A percentile compares a stretch with the other conserved stretches of the same genome.
phyloP scores from a whole-genome alignment of 2,329 filamentous ascomycete genomes.

The Colletotrichum endophyticum region DNA sequence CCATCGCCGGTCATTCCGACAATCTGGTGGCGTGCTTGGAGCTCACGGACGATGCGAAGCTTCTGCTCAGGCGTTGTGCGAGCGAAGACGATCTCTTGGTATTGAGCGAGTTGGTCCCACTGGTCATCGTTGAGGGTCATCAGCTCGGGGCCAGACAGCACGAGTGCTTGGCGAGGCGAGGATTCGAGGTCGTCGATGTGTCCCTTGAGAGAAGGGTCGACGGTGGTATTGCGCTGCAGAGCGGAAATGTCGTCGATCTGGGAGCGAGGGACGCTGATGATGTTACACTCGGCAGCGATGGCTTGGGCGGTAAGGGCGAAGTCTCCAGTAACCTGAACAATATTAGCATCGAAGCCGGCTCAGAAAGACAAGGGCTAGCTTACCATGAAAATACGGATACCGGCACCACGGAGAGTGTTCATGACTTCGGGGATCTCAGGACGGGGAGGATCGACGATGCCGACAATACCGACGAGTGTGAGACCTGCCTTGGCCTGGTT shows the following conservation, averaged over 20 bases:
- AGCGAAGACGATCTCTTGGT: conserved; percentile 78
- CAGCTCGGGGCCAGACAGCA: conserved; percentile 70
- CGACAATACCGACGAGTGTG: conserved; percentile 75
- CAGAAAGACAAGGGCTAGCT: background rate
- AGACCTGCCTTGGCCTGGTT: conserved; percentile 62
- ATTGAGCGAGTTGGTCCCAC: conserved; percentile 69
- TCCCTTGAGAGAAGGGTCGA: conserved; percentile 21
- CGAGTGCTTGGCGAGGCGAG: conserved; percentile 53
- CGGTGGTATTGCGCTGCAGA: conserved; percentile 43
- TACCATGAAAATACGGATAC: conserved; percentile 80
- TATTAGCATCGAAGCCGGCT: background rate
- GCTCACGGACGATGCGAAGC: conserved; percentile 77
- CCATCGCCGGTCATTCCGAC: conserved; percentile 89
- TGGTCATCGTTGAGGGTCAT: conserved; percentile 69
- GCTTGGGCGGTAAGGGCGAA: conserved; percentile 77
- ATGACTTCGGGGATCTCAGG: conserved; percentile 74
- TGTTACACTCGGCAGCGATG: conserved; percentile 75
- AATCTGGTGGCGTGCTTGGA: conserved; percentile 67
- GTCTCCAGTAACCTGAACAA: conserved; percentile 69
- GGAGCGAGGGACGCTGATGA: conserved; percentile 59
- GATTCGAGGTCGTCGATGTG: conserved; percentile 18
- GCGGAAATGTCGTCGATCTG: conserved; percentile 59
- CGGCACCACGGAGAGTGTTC: conserved; percentile 69
- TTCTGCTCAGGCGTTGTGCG: conserved; percentile 81
- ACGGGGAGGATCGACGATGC: conserved; percentile 79